A percentile compares a stretch with the other conserved stretches of the same genome.
Evolutionary conservation across 1,139 yeast genomes (phyloP).

Genomic region (Hansenula sp.): DNA sequence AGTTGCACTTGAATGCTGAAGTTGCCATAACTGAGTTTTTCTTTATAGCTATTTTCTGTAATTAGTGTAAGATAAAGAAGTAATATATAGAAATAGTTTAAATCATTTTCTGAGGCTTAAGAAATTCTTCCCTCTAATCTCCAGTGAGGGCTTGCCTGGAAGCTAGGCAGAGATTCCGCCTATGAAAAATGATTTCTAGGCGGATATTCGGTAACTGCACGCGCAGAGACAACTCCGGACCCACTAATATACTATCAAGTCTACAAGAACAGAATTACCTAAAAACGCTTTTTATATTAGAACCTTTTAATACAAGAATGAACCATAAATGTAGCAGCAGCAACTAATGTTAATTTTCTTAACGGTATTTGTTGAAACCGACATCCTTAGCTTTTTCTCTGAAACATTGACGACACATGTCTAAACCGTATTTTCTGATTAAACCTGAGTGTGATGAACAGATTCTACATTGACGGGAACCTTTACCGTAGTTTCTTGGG

Average conservation of each 20-base stretch:
- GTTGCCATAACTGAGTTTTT: constrained; percentile 68
- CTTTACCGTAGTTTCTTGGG: constrained; percentile 99
- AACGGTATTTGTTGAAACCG: constrained; percentile 99
- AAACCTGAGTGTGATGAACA: constrained; percentile 99
- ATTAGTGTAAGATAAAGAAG: too few species aligned
- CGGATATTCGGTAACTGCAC: neutral
- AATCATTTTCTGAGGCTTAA: too few species aligned
- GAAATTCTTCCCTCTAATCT: too few species aligned
- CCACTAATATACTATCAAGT: neutral
- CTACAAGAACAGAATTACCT: neutral
- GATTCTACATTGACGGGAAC: constrained; percentile 99
- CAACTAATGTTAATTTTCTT: constrained; percentile 29
- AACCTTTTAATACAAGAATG: constrained; percentile 14
- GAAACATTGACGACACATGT: constrained; percentile 99
- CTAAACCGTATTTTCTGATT: constrained; percentile 99
- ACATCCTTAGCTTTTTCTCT: constrained; percentile 99
- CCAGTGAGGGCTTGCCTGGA: too few species aligned
- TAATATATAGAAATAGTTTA: too few species aligned
- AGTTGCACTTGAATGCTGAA: constrained; percentile 88
- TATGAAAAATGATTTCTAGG: too few species aligned
- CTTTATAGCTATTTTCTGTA: too few species aligned
- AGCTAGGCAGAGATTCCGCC: neutral
- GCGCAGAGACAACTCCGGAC: neutral
- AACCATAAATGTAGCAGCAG: constrained; percentile 10
- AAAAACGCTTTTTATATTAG: neutral